These are phyloP conservation scores for Herpetospermum pedunculosum DNA, from an alignment of 306 rosid genomes.

Conservation along the genomic window DNA sequence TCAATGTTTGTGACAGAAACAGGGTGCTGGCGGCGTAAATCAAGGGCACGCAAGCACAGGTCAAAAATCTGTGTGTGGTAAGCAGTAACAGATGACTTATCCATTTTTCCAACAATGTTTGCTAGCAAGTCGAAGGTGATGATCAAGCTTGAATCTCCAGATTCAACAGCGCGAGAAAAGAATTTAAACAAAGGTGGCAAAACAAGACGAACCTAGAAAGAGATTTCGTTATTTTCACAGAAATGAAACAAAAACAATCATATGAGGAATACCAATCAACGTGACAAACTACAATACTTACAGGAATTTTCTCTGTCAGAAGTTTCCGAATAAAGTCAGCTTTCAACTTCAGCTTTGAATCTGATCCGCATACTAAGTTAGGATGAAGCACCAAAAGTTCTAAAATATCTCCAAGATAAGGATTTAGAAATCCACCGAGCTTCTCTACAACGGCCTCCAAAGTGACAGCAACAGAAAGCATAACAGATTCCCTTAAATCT, in stretches of 20 bases:
- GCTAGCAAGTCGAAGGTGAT: conserved; percentile 65
- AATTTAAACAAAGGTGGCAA: conserved; percentile 63
- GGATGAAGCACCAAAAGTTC: conserved; percentile 58
- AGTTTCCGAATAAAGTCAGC: conserved; percentile 55
- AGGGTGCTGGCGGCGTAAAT: conserved; percentile 58
- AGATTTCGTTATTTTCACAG: background rate
- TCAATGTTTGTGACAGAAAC: conserved; percentile 45
- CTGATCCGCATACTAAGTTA: conserved; percentile 36
- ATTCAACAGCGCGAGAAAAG: conserved; percentile 37
- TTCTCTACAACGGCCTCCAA: conserved; percentile 72
- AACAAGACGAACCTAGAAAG: conserved; percentile 62
- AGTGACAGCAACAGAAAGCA: conserved; percentile 41
- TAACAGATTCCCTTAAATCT: conserved; percentile 33
- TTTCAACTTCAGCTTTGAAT: conserved; percentile 55
- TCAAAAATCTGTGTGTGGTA: conserved; percentile 67
- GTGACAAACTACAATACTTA: conserved; percentile 28
- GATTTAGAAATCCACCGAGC: conserved; percentile 81
- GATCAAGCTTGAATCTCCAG: conserved; percentile 70
- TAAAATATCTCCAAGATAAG: conserved; percentile 56
- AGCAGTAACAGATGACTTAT: conserved; percentile 52
- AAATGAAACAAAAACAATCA: background rate
- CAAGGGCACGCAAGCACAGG: conserved; percentile 68
- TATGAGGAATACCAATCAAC: background rate
- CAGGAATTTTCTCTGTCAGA: conserved; percentile 64
- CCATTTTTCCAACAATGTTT: conserved; percentile 45